Evolutionary conservation across 352 stramenopile genomes (phyloP), one percentile per base, ranked within the genome.

Genomic region (Globisporangium perplexum): DNA sequence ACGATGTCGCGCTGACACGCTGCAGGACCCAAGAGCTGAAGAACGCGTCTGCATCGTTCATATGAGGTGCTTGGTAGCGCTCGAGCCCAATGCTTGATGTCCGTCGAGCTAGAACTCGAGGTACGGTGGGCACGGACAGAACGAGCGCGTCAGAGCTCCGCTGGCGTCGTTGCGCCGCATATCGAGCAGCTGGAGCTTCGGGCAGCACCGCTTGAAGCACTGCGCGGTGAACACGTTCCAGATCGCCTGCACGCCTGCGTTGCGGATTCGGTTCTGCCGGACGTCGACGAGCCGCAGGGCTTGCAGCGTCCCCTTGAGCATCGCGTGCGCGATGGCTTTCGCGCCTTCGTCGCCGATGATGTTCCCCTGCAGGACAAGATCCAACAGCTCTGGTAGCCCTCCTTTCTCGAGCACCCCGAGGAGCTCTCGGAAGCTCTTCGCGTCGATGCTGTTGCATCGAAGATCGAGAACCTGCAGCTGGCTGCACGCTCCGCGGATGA

Each of bases 191-290:
- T 90, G 62, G 2, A 90, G 64, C 43, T 83, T 86, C 0, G 74
- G 79, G 35, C 74, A 85, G 44, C 72, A 83, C 14, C 66, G 65
- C 26, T 57, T 51, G 41, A 83, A 70, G 28, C 69, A 76, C 7
- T 81, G 61, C 10, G 72, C 59, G 12, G 72, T 85, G 58, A 87
- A 87, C 23, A 82, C 77, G 45, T 86, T 87, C 71, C 77, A 90
- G 17, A 90, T 74, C 43, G 75, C 74, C 6, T 71, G 65, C 2
- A 75, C 50, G 1, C 79, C 79, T 18, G 76, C 71, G 44, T 86
- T 86, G 14, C 71, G 77, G 50, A 88, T 87, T 8, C 62, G 54
- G 57, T 88, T 90, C 47, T 87, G 77, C 1, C 77, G 74, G 18
- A 87, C 55, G 53, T 90, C 74, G 24, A 90, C 71, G 18, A 54